Evolutionary conservation across 768 basidiomycete genomes (phyloP), one percentile per base, ranked within the genome.

Genomic region (Suillus hirtellus): DNA sequence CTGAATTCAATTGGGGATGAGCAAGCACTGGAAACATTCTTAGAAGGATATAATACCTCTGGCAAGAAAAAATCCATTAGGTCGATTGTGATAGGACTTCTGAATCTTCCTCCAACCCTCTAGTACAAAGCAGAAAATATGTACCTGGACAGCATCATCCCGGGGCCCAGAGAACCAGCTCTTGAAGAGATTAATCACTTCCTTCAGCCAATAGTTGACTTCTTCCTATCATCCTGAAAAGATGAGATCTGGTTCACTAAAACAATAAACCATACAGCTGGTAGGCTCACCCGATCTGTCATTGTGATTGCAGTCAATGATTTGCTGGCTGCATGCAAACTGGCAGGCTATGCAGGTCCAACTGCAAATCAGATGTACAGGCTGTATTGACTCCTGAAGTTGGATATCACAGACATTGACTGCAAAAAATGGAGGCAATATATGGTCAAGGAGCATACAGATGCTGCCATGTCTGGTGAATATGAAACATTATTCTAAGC

Each of bases 111-210:
- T 14, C 68, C 56, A 1, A 59, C 59, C 31, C 50, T 64, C 19
- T 50, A 40, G 1, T 69, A 68, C 58, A 62, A 60, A 52, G 3
- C 64, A 0, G 71, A 80, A 47, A 80, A 83, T 65, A 66, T 81
- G 56, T 81, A 73, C 58, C 60, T 79, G 0, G 73, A 70, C 0
- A 78, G 72, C 0, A 61, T 80, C 42, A 76, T 79, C 15, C 78
- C 78, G 3, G 75, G 79, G 0, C 79, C 78, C 0, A 61, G 67
- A 4, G 72, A 79, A 21, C 78, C 80, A 0, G 63, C 66, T 2
- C 49, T 67, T 2, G 62, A 69, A 0, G 62, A 80, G 52, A 65
- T 78, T 24, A 3, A 81, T 35, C 74, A 77, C 35, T 71, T 75
- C 31, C 63, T 82, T 4, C 9, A 42, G 1, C 73, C 75, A 0